Evolutionary conservation across 2,329 filamentous ascomycete genomes (phyloP).

Genomic region (Colletotrichum sp.): DNA sequence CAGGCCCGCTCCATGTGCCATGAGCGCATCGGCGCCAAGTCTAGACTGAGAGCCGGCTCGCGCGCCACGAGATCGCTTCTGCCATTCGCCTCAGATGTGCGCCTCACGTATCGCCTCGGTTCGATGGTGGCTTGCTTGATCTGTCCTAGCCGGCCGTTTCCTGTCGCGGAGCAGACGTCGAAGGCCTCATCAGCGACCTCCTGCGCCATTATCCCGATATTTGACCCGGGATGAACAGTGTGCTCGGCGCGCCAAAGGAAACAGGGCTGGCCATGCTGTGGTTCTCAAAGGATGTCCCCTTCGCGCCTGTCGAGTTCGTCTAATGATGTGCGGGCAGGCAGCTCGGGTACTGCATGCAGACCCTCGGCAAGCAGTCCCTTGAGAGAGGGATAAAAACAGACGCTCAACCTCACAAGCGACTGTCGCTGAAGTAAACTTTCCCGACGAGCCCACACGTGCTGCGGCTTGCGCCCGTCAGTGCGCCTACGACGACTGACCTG

Average conservation of each 20-base stretch:
- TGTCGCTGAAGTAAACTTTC: constrained; percentile 13
- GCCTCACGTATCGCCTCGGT: background rate
- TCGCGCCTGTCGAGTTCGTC: constrained; percentile 8
- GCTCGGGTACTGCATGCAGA: background rate
- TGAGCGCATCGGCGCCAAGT: background rate
- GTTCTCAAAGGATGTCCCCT: background rate
- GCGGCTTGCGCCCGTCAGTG: constrained; percentile 16
- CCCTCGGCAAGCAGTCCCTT: constrained; percentile 15
- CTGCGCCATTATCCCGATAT: background rate
- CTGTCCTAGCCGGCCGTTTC: background rate
- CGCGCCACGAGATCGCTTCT: constrained; percentile 1
- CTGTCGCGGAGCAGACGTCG: background rate
- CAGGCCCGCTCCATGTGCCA: background rate
- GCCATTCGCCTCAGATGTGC: background rate
- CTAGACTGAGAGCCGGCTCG: background rate
- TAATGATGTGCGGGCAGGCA: background rate
- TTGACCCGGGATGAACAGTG: background rate
- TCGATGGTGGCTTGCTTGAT: background rate
- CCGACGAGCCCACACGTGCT: constrained; percentile 1
- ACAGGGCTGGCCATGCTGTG: constrained; percentile 11
- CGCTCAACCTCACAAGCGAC: background rate
- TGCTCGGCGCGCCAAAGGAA: background rate
- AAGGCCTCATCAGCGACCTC: background rate
- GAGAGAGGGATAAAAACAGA: background rate
- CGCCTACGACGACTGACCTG: background rate